A percentile compares a stretch with the other conserved stretches of the same genome.
These are phyloP conservation scores for Lactarius indigo DNA, from an alignment of 768 basidiomycete genomes.

Conservation along the genomic window DNA sequence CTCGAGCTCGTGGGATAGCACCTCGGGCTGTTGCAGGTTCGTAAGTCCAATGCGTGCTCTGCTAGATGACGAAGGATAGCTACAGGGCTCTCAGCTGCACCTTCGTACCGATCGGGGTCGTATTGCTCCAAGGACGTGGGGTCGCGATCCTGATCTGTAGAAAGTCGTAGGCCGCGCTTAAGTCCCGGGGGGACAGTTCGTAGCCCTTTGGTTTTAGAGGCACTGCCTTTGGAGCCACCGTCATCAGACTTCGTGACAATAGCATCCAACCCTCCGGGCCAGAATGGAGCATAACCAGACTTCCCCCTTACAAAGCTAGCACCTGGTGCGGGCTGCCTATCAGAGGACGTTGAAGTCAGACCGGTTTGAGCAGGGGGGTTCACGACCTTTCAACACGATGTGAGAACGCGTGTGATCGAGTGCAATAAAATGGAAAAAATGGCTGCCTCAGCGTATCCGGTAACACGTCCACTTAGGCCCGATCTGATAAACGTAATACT, in stretches of 20 bases:
- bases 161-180: slow-evolving; percentile 69
- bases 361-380: slow-evolving; percentile 60
- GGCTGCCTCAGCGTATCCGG: slow-evolving; percentile 76
- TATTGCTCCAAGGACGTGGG: slow-evolving; percentile 38
- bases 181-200: slow-evolving; percentile 81
- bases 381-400: slow-evolving; percentile 42
- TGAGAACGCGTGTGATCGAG: background rate
- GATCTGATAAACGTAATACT: slow-evolving; percentile 67
- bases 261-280: slow-evolving; percentile 89
- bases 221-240: slow-evolving; percentile 29
- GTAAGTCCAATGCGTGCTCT: background rate
- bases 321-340: slow-evolving; percentile 76
- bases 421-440: background rate
- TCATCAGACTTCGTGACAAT: slow-evolving; percentile 30
- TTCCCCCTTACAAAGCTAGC: slow-evolving; percentile 91
- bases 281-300: slow-evolving; percentile 88
- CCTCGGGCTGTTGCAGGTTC: background rate
- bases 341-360: slow-evolving; percentile 79
- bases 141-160: slow-evolving; percentile 52
- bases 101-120: slow-evolving; percentile 11
- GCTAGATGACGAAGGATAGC: background rate
- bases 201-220: slow-evolving; percentile 43
- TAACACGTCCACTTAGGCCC: slow-evolving; percentile 76
- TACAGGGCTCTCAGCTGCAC: slow-evolving; percentile 4
- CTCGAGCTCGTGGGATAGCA: slow-evolving; percentile 1